Conservation (phyloP, 2,329 filamentous ascomycete genomes). For the Diplodia seriata region DNA sequence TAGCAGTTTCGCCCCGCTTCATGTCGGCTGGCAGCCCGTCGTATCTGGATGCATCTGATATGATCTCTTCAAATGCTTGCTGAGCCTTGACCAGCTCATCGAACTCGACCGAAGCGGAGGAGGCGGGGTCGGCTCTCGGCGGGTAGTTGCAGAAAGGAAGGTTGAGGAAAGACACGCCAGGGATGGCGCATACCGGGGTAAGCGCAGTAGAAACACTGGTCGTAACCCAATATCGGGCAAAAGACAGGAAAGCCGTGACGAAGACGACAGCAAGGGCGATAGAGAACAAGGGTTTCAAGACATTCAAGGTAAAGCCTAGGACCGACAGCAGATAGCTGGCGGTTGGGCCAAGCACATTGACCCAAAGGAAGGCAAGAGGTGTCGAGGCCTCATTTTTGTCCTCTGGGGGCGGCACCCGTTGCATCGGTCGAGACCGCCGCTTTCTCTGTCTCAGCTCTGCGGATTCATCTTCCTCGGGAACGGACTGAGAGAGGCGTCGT, state of each 20-base stretch:
- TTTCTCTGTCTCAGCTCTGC: not conserved
- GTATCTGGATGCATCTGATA: constrained; percentile 70
- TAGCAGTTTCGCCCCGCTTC: constrained; percentile 76
- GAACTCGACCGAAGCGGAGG: constrained; percentile 62
- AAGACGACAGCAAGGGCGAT: constrained; percentile 68
- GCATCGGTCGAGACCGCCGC: constrained; percentile 23
- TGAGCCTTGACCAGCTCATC: constrained; percentile 77
- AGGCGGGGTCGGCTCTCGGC: constrained; percentile 36
- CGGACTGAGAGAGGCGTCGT: constrained; percentile 7
- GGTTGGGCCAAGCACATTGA: constrained; percentile 45
- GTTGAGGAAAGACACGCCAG: constrained; percentile 66
- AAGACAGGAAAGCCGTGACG: constrained; percentile 39
- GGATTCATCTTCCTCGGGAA: not conserved
- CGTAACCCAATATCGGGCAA: constrained; percentile 1
- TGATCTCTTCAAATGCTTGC: constrained; percentile 75
- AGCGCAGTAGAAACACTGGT: constrained; percentile 55
- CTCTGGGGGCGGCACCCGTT: constrained; percentile 12
- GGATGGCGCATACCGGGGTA: constrained; percentile 73
- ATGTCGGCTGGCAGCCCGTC: constrained; percentile 77
- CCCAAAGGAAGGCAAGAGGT: constrained; percentile 41
- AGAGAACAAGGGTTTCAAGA: constrained; percentile 70
- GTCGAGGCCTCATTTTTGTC: constrained; percentile 8
- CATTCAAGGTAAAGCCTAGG: constrained; percentile 64
- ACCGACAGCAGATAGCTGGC: constrained; percentile 62
- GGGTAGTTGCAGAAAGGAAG: constrained; percentile 66